Evolutionary conservation across 164 flowering plant species (phyloP).

Genomic region (Amborella trichopoda): DNA sequence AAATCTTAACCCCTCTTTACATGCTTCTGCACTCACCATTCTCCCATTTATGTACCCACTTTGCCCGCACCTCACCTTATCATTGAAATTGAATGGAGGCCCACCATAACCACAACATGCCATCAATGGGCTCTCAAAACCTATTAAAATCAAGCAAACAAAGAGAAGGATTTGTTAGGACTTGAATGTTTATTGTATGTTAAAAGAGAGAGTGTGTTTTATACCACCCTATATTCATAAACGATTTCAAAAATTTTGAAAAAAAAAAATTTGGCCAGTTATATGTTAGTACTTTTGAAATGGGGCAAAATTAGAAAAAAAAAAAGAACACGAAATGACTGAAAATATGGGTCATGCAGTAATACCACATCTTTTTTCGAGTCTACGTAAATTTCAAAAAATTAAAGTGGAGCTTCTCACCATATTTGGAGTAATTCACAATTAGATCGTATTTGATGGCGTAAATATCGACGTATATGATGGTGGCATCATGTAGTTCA

Average conservation of each 20-base stretch:
- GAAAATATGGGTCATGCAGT: too few species aligned
- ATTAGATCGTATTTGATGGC: constrained; percentile 41
- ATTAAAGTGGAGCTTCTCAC: constrained; percentile 14
- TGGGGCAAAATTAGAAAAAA: too few species aligned
- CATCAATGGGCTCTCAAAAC: constrained; percentile 39
- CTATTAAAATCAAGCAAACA: constrained; percentile 17
- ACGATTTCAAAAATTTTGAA: too few species aligned
- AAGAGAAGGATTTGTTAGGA: too few species aligned
- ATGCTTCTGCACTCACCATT: constrained; percentile 10
- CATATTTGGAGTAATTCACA: constrained; percentile 25
- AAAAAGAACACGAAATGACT: too few species aligned
- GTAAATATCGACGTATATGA: constrained; percentile 40
- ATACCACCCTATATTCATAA: too few species aligned
- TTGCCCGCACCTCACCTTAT: constrained; percentile 25
- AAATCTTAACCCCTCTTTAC: constrained; percentile 20
- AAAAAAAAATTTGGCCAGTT: too few species aligned
- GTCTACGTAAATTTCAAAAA: too few species aligned
- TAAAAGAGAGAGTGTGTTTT: too few species aligned
- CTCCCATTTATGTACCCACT: constrained; percentile 11
- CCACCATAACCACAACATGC: constrained; percentile 60
- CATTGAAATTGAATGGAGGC: constrained; percentile 44
- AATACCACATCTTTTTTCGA: too few species aligned
- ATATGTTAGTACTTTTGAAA: too few species aligned
- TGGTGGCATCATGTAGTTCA: constrained; percentile 18
- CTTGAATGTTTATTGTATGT: too few species aligned